Conservation (phyloP, 768 basidiomycete genomes). For the Collybiopsis luxurians region DNA sequence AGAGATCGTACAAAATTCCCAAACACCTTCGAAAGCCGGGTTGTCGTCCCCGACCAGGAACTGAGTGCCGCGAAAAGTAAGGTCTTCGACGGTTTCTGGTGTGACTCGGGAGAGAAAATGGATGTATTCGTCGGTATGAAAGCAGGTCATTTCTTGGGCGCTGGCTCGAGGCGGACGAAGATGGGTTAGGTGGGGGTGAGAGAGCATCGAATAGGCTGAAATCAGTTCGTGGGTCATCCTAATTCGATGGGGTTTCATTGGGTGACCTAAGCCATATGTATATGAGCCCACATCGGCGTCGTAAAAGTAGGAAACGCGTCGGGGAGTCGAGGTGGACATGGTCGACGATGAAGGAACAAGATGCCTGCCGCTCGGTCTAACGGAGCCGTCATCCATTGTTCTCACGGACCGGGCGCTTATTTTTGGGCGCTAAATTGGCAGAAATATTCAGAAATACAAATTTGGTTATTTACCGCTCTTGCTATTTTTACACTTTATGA, state of each 20-base stretch:
- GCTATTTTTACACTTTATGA: no score
- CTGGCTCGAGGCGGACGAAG: conserved; percentile 62
- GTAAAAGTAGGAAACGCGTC: conserved; percentile 79
- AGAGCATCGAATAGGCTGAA: conserved; percentile 61
- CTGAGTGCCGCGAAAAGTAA: conserved; percentile 81
- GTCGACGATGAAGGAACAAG: neutral
- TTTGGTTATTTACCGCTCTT: no score
- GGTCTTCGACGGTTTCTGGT: conserved; percentile 85
- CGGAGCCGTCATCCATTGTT: no score
- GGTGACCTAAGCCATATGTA: conserved; percentile 85
- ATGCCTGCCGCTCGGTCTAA: neutral
- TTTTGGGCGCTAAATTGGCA: no score
- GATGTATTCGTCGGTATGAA: conserved; percentile 98
- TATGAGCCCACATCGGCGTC: conserved; percentile 57
- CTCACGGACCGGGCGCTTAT: no score
- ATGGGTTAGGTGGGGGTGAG: neutral
- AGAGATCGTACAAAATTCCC: conserved; percentile 96
- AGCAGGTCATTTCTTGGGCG: conserved; percentile 80
- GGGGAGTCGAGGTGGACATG: conserved; percentile 52
- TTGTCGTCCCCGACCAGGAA: conserved; percentile 82
- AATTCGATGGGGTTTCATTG: conserved; percentile 97
- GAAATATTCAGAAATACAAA: no score
- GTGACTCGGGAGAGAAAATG: conserved; percentile 87
- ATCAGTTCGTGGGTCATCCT: conserved; percentile 92
- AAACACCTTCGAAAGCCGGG: conserved; percentile 93